Percentiles rank a stretch among this genome's conserved stretches.
Evolutionary conservation across 768 basidiomycete genomes (phyloP).

Genomic region (Pisolithus marmoratus): DNA sequence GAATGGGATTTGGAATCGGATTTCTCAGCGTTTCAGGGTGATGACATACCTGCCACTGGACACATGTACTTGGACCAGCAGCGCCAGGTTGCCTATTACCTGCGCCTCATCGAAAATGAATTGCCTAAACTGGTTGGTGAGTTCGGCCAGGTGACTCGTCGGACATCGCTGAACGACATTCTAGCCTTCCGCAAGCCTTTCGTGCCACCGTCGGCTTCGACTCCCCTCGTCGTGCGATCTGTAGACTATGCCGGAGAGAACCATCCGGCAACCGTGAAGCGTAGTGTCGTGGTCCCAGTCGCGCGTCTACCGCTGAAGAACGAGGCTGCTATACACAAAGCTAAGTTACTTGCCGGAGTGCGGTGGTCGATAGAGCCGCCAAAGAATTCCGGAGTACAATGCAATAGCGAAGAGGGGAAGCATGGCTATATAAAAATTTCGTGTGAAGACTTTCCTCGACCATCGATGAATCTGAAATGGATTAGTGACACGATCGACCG

Average conservation of each 20-base stretch:
- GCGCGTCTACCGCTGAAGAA: conserved; percentile 61
- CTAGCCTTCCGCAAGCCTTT: conserved; percentile 82
- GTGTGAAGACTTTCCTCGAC: conserved; percentile 80
- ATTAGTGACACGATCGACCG: conserved; percentile 80
- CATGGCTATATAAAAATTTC: conserved; percentile 89
- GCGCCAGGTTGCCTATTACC: conserved; percentile 66
- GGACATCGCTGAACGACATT: conserved; percentile 4
- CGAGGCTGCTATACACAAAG: conserved; percentile 68
- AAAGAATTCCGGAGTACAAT: conserved; percentile 53
- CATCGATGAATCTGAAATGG: conserved; percentile 91
- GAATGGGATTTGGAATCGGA: conserved; percentile 34
- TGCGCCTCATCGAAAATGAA: conserved; percentile 85
- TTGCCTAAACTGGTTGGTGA: conserved; percentile 81
- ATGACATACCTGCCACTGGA: conserved; percentile 65
- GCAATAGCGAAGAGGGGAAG: conserved; percentile 38
- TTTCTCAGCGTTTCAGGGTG: conserved; percentile 25
- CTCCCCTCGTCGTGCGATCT: conserved; percentile 66
- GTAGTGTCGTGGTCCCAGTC: conserved; percentile 69
- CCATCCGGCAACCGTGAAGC: conserved; percentile 69
- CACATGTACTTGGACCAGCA: conserved; percentile 73
- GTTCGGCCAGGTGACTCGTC: conserved; percentile 12
- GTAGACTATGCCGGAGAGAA: conserved; percentile 72
- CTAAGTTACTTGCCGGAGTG: conserved; percentile 84
- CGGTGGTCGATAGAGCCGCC: conserved; percentile 80
- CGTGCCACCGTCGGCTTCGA: conserved; percentile 50